Conservation (phyloP, 768 basidiomycete genomes). For the Mycena rosella region DNA sequence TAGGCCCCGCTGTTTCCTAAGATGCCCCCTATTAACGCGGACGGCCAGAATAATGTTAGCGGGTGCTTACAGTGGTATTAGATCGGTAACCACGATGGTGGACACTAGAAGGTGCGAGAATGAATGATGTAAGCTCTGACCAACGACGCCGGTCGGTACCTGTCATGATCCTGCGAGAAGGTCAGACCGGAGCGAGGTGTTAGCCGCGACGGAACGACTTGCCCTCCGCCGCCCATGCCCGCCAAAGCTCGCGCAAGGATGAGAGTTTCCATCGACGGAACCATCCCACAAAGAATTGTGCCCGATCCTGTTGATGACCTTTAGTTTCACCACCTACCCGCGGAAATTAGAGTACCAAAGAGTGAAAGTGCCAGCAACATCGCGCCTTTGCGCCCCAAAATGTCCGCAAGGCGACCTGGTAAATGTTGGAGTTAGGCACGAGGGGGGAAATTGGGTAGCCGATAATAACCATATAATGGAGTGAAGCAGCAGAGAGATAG, state of each 20-base stretch:
- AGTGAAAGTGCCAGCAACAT: conserved; percentile 87
- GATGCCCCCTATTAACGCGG: conserved; percentile 16
- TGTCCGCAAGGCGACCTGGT: conserved; percentile 85
- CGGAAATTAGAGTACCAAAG: conserved; percentile 69
- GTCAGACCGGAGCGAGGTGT: conserved; percentile 38
- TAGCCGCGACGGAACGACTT: conserved; percentile 51
- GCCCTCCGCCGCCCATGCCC: conserved; percentile 95
- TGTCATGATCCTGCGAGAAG: conserved; percentile 79
- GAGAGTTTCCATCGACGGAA: conserved; percentile 85
- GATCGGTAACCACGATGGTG: conserved; percentile 87
- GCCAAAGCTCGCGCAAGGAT: conserved; percentile 88
- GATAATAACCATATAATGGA: conserved; percentile 80
- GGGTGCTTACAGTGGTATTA: conserved; percentile 83
- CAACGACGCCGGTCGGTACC: conserved; percentile 56
- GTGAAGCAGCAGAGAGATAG: conserved; percentile 93
- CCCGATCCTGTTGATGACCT: conserved; percentile 69
- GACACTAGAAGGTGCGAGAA: conserved; percentile 64
- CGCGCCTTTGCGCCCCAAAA: conserved; percentile 86
- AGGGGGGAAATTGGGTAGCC: conserved; percentile 1
- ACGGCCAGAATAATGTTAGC: conserved; percentile 17
- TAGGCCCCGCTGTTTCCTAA: conserved; percentile 85
- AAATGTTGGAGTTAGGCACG: conserved; percentile 3
- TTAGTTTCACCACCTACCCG: conserved; percentile 31
- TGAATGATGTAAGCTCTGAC: conserved; percentile 43
- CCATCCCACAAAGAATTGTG: conserved; percentile 88